phyloP scores from a whole-genome alignment of 371 early-diverging fungal genomes.

The Mucor racemosus region DNA sequence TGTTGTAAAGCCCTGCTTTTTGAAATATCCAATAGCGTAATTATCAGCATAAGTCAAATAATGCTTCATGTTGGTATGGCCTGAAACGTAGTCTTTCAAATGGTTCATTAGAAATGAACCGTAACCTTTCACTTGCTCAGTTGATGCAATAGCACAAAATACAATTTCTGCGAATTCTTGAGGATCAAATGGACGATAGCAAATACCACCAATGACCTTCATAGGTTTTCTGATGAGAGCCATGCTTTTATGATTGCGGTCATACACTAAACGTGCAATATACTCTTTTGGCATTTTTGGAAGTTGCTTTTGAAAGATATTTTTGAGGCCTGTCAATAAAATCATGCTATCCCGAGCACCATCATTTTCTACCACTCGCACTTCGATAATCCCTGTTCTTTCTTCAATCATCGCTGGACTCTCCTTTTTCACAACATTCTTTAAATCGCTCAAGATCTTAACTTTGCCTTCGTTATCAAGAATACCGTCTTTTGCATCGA shows the following conservation, averaged over 20 bases:
- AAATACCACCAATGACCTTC: conserved; percentile 96
- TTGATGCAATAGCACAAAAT: conserved; percentile 96
- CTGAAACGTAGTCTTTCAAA: conserved; percentile 88
- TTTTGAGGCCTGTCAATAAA: conserved; percentile 91
- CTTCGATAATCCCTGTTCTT: conserved; percentile 69
- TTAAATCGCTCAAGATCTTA: conserved; percentile 19
- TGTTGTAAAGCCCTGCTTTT: conserved; percentile 99
- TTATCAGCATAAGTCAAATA: conserved; percentile 99
- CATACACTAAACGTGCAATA: conserved; percentile 96
- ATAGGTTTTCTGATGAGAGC: conserved; percentile 63
- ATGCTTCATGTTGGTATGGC: conserved; percentile 72
- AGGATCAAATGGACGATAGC: conserved; percentile 91
- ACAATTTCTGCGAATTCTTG: conserved; percentile 98
- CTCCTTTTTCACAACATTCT: conserved; percentile 44
- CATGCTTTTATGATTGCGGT: conserved; percentile 88
- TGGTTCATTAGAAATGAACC: conserved; percentile 95
- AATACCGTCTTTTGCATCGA: conserved; percentile 26
- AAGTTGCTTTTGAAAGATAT: conserved; percentile 97
- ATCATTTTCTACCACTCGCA: conserved; percentile 82
- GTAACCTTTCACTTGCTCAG: conserved; percentile 98
- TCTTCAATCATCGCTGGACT: conserved; percentile 66
- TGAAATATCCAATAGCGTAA: conserved; percentile 99
- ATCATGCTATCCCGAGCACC: conserved; percentile 78
- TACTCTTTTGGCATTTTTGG: conserved; percentile 99
- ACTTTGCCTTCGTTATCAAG: conserved; percentile 21